Conservation (phyloP, 306 rosid genomes). For the Acacia acuminata region DNA sequence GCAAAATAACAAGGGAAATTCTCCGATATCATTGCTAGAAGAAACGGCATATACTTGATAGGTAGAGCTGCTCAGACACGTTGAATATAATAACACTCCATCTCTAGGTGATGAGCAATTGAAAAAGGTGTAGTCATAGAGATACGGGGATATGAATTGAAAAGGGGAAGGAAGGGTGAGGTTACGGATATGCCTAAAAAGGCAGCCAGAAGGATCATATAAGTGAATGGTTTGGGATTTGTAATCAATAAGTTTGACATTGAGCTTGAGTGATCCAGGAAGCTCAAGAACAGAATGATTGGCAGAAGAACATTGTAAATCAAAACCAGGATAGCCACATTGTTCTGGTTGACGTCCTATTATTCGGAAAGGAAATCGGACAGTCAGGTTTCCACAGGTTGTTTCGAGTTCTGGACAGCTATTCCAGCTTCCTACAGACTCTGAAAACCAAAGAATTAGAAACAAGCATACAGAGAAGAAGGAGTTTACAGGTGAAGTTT, state of each 20-base stretch:
- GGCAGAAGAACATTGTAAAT: slow-evolving; percentile 35
- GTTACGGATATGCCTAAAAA: background rate
- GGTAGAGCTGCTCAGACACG: background rate
- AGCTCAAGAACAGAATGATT: slow-evolving; percentile 35
- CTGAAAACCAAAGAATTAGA: background rate
- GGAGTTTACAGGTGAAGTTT: background rate
- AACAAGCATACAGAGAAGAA: background rate
- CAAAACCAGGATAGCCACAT: slow-evolving; percentile 45
- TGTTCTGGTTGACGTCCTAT: background rate
- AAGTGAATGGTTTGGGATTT: slow-evolving; percentile 27
- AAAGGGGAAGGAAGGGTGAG: slow-evolving; percentile 34
- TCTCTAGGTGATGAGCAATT: slow-evolving; percentile 29
- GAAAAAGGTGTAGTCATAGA: background rate
- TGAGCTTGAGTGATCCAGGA: slow-evolving; percentile 31
- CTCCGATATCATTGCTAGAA: background rate
- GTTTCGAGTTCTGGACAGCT: slow-evolving; percentile 2
- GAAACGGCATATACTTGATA: background rate
- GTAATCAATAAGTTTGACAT: slow-evolving; percentile 35
- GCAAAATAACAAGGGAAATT: background rate
- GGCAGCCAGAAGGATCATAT: slow-evolving; percentile 18
- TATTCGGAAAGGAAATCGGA: slow-evolving; percentile 49
- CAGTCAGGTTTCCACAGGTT: slow-evolving; percentile 16
- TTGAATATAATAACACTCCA: background rate
- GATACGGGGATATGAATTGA: background rate
- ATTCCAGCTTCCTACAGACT: background rate